Evolutionary conservation across 1,284 basidiomycete species (phyloP).

Genomic region (Inonotus hispidus): DNA sequence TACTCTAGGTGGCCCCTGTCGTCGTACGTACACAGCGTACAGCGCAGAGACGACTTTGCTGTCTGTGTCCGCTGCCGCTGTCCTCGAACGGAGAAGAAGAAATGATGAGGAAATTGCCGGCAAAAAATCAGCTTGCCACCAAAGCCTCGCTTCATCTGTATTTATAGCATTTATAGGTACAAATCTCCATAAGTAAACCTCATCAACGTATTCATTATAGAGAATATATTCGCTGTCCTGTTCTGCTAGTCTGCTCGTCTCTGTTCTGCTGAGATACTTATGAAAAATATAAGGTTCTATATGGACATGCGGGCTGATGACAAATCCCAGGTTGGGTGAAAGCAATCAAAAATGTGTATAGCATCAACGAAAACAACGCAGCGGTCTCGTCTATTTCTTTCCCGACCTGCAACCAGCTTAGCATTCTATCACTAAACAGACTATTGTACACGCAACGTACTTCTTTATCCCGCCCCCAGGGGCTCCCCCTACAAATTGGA

Average conservation of each 20-base stretch:
- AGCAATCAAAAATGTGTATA: not conserved
- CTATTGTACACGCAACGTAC: conserved; percentile 31
- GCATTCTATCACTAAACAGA: not conserved
- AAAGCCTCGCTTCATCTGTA: not conserved
- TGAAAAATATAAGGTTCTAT: too few relatives aligned
- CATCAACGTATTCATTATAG: not conserved
- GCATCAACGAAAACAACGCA: not conserved
- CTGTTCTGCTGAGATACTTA: too few relatives aligned
- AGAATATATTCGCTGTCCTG: too few relatives aligned
- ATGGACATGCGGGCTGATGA: too few relatives aligned
- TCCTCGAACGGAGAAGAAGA: not conserved
- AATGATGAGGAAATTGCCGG: not conserved
- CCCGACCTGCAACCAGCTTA: conserved; percentile 45
- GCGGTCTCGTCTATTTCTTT: conserved; percentile 47
- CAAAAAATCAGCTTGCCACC: not conserved
- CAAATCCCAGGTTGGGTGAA: too few relatives aligned
- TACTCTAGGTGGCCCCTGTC: not conserved
- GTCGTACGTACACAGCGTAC: too few relatives aligned
- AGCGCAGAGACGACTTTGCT: too few relatives aligned
- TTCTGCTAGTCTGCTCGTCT: too few relatives aligned
- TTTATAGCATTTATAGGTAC: not conserved
- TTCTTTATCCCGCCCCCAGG: conserved; percentile 75
- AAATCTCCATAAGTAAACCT: not conserved
- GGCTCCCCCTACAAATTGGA: conserved; percentile 44
- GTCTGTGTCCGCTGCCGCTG: too few relatives aligned